A percentile compares a stretch with the other conserved stretches of the same genome.
These are phyloP conservation scores for Pythium utonaiense DNA, from an alignment of 352 stramenopile genomes.

Conservation along the genomic window DNA sequence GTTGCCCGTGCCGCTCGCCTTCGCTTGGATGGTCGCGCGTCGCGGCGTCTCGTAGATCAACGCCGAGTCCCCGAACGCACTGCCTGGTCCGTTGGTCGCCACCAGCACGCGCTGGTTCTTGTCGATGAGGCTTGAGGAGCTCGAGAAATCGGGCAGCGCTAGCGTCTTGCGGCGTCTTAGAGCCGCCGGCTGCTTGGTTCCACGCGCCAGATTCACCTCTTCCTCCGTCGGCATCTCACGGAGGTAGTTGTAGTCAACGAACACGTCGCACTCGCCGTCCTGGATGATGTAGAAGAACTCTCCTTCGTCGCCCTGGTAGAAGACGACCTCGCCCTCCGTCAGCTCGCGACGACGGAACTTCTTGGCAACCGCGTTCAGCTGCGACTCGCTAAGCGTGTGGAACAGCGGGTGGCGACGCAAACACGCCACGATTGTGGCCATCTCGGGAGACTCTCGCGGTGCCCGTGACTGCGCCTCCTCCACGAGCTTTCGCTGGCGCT, in stretches of 20 bases:
- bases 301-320: constrained; percentile 73
- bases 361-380: constrained; percentile 49
- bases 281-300: constrained; percentile 85
- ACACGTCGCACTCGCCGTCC: constrained; percentile 74
- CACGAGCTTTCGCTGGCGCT: constrained; percentile 24
- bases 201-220: constrained; percentile 10
- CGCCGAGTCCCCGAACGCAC: constrained; percentile 78
- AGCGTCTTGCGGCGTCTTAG: constrained; percentile 68
- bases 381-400: constrained; percentile 66
- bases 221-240: constrained; percentile 33
- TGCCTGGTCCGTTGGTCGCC: constrained; percentile 73
- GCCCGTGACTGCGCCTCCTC: constrained; percentile 32
- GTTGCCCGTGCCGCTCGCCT: constrained; percentile 11
- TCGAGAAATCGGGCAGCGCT: constrained; percentile 63
- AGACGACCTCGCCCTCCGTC: constrained; percentile 67
- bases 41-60: constrained; percentile 85
- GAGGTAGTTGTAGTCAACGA: constrained; percentile 80
- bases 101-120: constrained; percentile 72
- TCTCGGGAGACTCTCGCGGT: constrained; percentile 32
- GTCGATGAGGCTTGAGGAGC: constrained; percentile 51
- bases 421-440: constrained; percentile 55
- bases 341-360: constrained; percentile 59
- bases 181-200: constrained; percentile 10
- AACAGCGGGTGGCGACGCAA: constrained; percentile 79
- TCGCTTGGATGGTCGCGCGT: constrained; percentile 60